Conservation (phyloP, 345 rosid species). For the Atalantia buxifolia region DNA sequence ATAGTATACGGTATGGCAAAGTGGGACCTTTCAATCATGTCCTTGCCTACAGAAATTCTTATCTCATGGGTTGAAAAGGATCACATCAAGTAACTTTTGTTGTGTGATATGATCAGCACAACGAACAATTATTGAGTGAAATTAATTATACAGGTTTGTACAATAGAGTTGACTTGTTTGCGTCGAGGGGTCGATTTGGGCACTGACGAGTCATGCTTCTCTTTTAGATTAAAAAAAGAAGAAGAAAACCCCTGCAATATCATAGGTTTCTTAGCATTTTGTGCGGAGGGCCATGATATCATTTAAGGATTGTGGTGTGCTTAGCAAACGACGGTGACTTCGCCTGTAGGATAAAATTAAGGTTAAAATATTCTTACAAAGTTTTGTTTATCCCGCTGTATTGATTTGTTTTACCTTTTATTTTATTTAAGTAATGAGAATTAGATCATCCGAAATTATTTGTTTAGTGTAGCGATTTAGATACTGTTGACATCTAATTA, state of each 20-base stretch:
- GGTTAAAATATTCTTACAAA: not conserved
- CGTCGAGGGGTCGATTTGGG: not conserved
- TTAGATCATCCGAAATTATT: not conserved
- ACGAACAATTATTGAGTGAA: not conserved
- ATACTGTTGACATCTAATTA: not conserved
- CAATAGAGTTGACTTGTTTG: constrained; percentile 6
- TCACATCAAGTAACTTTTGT: not conserved
- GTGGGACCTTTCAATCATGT: constrained; percentile 17
- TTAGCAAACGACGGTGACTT: not conserved
- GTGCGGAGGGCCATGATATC: not conserved
- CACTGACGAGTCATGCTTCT: not conserved
- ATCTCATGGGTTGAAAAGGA: not conserved
- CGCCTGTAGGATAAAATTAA: not conserved
- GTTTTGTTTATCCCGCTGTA: not conserved
- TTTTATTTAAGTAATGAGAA: not conserved
- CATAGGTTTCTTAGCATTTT: not conserved
- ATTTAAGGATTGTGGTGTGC: not conserved
- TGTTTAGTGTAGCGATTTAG: not conserved
- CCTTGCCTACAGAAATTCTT: not conserved
- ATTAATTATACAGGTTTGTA: not conserved
- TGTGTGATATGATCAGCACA: not conserved
- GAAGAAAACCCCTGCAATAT: not conserved
- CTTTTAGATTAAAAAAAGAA: not conserved
- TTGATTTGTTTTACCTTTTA: not conserved
- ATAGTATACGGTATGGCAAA: not conserved